Evolutionary conservation across 2,329 filamentous ascomycete species (phyloP).

Genomic region (Nemania diffusa): DNA sequence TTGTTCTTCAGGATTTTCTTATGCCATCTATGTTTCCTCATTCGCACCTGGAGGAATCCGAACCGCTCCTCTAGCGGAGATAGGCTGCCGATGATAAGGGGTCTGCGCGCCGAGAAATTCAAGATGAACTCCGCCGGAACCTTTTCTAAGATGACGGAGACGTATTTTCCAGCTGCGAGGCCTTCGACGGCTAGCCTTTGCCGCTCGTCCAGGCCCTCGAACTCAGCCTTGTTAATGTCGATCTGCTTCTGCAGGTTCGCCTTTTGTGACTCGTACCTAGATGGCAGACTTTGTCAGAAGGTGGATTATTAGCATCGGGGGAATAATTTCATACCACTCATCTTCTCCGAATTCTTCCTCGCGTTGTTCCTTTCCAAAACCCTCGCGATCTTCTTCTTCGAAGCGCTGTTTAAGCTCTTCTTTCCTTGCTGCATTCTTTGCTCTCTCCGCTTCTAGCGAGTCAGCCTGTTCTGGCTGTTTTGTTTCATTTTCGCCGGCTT

Average conservation of each 20-base stretch:
- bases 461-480: slow-evolving; percentile 56
- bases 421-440: slow-evolving; percentile 89
- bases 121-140: slow-evolving; percentile 91
- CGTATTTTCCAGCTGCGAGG: slow-evolving; percentile 91
- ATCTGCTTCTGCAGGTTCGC: slow-evolving; percentile 93
- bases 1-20: slow-evolving; percentile 99
- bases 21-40: slow-evolving; percentile 98
- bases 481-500: slow-evolving; percentile 74
- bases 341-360: slow-evolving; percentile 92
- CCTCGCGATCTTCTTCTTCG: slow-evolving; percentile 97
- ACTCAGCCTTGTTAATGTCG: slow-evolving; percentile 96
- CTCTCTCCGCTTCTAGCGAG: slow-evolving; percentile 86
- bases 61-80: slow-evolving; percentile 94
- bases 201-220: slow-evolving; percentile 84
- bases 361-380: slow-evolving; percentile 76
- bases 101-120: slow-evolving; percentile 82
- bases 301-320: background rate
- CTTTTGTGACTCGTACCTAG: slow-evolving; percentile 70
- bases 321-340: slow-evolving; percentile 89
- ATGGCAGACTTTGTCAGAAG: slow-evolving; percentile 6
- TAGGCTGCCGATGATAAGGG: slow-evolving; percentile 90
- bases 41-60: slow-evolving; percentile 92
- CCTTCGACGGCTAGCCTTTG: slow-evolving; percentile 89
- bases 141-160: slow-evolving; percentile 86
- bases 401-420: slow-evolving; percentile 95